These are phyloP conservation scores for Opeltia flavorubescens DNA, from an alignment of 495 filamentous ascomycete species.

Conservation along the genomic window DNA sequence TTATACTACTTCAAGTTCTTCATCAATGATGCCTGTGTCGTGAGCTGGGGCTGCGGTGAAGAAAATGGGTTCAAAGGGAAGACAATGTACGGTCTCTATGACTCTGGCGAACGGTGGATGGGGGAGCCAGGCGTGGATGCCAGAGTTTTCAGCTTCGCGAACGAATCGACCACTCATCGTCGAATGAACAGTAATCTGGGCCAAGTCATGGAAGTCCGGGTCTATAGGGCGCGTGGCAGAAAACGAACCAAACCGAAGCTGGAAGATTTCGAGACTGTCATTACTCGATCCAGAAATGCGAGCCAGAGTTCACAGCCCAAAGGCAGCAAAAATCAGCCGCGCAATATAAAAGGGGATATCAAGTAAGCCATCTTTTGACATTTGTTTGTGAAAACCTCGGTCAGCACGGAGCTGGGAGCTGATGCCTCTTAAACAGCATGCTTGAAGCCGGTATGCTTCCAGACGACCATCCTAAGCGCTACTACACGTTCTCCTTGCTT, in stretches of 20 bases:
- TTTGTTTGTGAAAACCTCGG: too few species aligned
- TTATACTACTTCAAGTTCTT: conserved; percentile 30
- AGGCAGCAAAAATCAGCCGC: not conserved
- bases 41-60: conserved; percentile 26
- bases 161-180: not conserved
- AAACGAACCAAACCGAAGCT: conserved; percentile 19
- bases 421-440: conserved; percentile 16
- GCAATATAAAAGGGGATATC: not conserved
- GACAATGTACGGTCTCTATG: conserved; percentile 22
- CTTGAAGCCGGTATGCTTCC: conserved; percentile 20
- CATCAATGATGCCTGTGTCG: conserved; percentile 20
- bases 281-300: not conserved
- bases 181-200: conserved; percentile 2
- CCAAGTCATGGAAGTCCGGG: conserved; percentile 23
- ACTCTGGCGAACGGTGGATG: not conserved
- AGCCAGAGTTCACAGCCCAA: not conserved
- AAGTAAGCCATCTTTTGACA: not conserved
- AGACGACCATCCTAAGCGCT: conserved; percentile 20
- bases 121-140: conserved; percentile 16
- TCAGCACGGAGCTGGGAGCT: too few species aligned
- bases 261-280: conserved; percentile 8
- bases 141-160: conserved; percentile 15
- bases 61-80: conserved; percentile 24
- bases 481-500: conserved; percentile 28
- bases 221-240: conserved; percentile 21